Percentiles rank a stretch among this genome's conserved stretches.
These are phyloP conservation scores for Neurospora sp. DNA, from an alignment of 495 filamentous ascomycete genomes.

Conservation along the genomic window DNA sequence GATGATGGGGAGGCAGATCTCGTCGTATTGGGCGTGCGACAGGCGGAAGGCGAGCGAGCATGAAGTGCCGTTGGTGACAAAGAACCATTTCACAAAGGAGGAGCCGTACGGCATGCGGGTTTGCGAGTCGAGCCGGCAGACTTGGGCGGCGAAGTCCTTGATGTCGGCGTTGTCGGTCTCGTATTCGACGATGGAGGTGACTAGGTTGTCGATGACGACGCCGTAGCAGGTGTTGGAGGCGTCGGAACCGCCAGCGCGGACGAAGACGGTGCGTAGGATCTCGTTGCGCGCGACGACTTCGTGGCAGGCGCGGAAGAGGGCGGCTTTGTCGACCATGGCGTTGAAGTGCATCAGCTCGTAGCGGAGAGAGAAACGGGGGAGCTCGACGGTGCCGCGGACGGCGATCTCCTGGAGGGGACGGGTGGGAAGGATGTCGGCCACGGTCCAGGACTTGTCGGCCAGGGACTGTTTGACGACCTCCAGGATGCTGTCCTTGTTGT, in stretches of 20 bases:
- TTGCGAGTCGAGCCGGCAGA: slow-evolving; percentile 42
- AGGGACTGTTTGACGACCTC: slow-evolving; percentile 1
- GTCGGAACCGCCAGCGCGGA: slow-evolving; percentile 31
- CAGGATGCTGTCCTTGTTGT: background rate
- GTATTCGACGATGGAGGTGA: slow-evolving; percentile 41
- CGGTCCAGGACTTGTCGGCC: slow-evolving; percentile 34
- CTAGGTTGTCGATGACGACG: slow-evolving; percentile 49
- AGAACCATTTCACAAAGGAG: slow-evolving; percentile 51
- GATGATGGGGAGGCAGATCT: slow-evolving; percentile 54
- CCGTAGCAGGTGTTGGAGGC: slow-evolving; percentile 37
- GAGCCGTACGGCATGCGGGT: slow-evolving; percentile 48
- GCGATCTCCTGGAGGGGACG: slow-evolving; percentile 57
- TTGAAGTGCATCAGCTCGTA: slow-evolving; percentile 31
- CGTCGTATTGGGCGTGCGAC: slow-evolving; percentile 69
- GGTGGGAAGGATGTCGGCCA: slow-evolving; percentile 48
- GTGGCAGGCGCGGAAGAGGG: slow-evolving; percentile 23
- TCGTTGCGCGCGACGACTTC: slow-evolving; percentile 48
- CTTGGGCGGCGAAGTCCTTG: slow-evolving; percentile 37
- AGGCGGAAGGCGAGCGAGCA: slow-evolving; percentile 55
- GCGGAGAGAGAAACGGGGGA: slow-evolving; percentile 35
- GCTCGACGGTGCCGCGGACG: slow-evolving; percentile 47
- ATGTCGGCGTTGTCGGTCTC: slow-evolving; percentile 43
- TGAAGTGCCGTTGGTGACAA: slow-evolving; percentile 39
- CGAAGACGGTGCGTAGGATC: slow-evolving; percentile 61
- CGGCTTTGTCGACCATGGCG: slow-evolving; percentile 15